phyloP scores from a whole-genome alignment of 1,284 basidiomycete species.

The Ustilago tritici region DNA sequence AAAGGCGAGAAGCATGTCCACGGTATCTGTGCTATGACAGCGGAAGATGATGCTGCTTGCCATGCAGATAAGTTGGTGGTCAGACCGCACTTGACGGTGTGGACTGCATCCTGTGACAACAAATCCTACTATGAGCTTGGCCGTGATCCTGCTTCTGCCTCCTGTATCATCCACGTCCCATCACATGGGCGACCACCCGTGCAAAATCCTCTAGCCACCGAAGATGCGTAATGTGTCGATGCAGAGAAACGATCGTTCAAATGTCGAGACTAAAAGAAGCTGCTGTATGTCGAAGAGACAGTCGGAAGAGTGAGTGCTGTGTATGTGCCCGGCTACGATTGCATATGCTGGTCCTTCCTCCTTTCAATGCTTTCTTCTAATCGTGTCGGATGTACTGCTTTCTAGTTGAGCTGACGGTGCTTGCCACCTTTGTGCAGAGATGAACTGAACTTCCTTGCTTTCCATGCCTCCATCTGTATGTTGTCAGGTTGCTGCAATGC shows the following conservation, averaged over 20 bases:
- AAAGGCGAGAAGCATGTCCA: not conserved
- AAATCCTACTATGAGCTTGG: not conserved
- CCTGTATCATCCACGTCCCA: not conserved
- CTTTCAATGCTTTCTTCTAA: conserved; percentile 9
- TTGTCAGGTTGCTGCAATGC: conserved; percentile 13
- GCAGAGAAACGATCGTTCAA: conserved; percentile 1
- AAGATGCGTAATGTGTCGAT: conserved; percentile 5
- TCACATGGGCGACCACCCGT: not conserved
- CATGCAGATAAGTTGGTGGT: not conserved
- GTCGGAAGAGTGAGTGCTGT: conserved; percentile 33
- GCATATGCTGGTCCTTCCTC: conserved; percentile 25
- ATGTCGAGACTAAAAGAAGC: conserved; percentile 11
- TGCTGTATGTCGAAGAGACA: conserved; percentile 20
- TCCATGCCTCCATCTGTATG: not conserved
- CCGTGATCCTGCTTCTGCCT: not conserved
- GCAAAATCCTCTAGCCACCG: not conserved
- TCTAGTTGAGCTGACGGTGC: conserved; percentile 1
- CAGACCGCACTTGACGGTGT: not conserved
- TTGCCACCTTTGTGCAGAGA: conserved; percentile 6
- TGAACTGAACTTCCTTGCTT: not conserved
- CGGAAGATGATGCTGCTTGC: conserved; percentile 10
- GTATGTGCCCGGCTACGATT: conserved; percentile 39
- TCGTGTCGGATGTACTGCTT: conserved; percentile 1
- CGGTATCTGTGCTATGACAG: not conserved
- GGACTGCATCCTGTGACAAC: not conserved